Percentiles rank a stretch among this genome's conserved stretches.
Conservation (phyloP, 257 asterid genomes). For the Primulina tabacum region DNA sequence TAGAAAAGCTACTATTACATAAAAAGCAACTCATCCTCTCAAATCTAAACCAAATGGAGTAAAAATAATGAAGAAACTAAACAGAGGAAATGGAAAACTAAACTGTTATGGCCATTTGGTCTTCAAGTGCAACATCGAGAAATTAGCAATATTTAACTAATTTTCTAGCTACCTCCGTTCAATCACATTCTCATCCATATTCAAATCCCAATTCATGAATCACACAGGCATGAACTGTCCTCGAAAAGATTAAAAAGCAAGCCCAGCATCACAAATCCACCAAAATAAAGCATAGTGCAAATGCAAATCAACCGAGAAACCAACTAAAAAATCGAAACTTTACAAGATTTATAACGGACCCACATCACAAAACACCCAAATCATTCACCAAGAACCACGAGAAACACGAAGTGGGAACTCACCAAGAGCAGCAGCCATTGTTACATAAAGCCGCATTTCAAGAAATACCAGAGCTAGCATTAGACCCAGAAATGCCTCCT, state of each 20-base stretch:
- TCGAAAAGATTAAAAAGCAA: slow-evolving; percentile 2
- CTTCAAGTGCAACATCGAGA: slow-evolving; percentile 7
- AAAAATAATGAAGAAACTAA: background rate
- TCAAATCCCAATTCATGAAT: slow-evolving; percentile 5
- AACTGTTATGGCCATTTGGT: background rate
- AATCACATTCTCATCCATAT: background rate
- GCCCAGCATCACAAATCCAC: slow-evolving; percentile 7
- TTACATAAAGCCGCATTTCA: slow-evolving; percentile 32
- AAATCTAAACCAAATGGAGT: background rate
- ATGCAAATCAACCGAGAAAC: slow-evolving; percentile 19
- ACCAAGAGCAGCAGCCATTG: slow-evolving; percentile 56
- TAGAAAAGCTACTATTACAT: background rate
- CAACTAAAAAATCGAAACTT: slow-evolving; percentile 12
- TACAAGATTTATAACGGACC: slow-evolving; percentile 12
- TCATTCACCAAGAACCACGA: background rate
- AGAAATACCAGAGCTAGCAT: slow-evolving; percentile 32
- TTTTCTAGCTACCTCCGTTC: background rate
- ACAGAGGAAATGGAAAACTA: background rate
- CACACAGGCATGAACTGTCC: slow-evolving; percentile 28
- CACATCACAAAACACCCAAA: slow-evolving; percentile 18
- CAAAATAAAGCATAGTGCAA: slow-evolving; percentile 16
- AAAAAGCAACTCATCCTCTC: background rate
- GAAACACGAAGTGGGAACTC: slow-evolving; percentile 8
- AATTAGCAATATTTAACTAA: slow-evolving; percentile 10
- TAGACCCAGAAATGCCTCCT: slow-evolving; percentile 35